A percentile compares a stretch with the other conserved stretches of the same genome.
Conservation (phyloP, 2,329 filamentous ascomycete genomes). For the Pseudogymnoascus sp. region DNA sequence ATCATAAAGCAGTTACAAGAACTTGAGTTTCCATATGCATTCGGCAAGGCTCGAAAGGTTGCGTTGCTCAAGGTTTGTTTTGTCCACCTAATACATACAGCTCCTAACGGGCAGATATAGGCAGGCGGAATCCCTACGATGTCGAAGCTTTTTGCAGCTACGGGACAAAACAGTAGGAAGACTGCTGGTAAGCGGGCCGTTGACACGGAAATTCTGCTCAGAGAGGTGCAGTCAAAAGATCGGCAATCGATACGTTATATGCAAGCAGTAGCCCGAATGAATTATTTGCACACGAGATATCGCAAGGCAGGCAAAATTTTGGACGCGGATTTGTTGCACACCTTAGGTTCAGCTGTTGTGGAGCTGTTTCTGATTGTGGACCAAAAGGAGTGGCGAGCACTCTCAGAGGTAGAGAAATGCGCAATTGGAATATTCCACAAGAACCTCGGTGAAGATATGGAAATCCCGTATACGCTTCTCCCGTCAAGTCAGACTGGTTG, state of each 20-base stretch:
- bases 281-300: conserved; percentile 20
- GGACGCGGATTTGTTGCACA: conserved; percentile 20
- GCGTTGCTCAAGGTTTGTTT: conserved; percentile 23
- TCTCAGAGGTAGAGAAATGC: conserved; percentile 24
- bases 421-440: conserved; percentile 25
- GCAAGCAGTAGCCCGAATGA: conserved; percentile 20
- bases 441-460: conserved; percentile 26
- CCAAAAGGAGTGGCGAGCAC: conserved; percentile 21
- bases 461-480: conserved; percentile 24
- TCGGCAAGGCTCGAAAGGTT: conserved; percentile 23
- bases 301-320: conserved; percentile 22
- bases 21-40: conserved; percentile 29
- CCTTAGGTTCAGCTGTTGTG: conserved; percentile 16
- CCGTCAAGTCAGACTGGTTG: conserved; percentile 21
- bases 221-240: conserved; percentile 20
- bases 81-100: conserved; percentile 11
- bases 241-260: conserved; percentile 18
- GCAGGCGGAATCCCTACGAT: conserved; percentile 21
- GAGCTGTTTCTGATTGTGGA: conserved; percentile 20
- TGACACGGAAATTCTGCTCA: conserved; percentile 24
- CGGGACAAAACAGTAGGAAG: conserved; percentile 17
- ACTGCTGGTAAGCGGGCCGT: conserved; percentile 21
- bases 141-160: conserved; percentile 21
- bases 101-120: conserved; percentile 5
- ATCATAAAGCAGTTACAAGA: conserved; percentile 26